Percentiles rank a stretch among this genome's conserved stretches.
Conservation (phyloP, 805 yeast species). For the Hanseniaspora mollemarum region DNA sequence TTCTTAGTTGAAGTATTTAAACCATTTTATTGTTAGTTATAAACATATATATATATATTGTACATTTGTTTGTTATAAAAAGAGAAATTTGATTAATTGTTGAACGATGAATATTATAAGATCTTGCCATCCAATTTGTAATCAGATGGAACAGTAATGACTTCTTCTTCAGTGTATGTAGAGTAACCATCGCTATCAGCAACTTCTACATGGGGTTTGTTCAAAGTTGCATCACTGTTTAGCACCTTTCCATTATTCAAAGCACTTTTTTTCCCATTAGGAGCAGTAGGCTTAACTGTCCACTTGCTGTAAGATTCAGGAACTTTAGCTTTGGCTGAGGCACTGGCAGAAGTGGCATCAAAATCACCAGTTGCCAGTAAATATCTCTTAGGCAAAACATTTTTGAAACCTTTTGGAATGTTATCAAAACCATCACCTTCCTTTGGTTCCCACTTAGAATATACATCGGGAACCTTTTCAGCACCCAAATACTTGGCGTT, state of each 20-base stretch:
- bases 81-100: not conserved
- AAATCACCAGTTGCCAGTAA: not conserved
- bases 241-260: not conserved
- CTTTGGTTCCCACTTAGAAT: not conserved
- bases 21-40: no score
- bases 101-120: not conserved
- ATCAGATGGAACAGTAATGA: slow-evolving; percentile 7
- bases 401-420: not conserved
- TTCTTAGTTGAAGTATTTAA: no score
- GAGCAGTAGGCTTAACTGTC: not conserved
- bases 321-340: not conserved
- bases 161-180: slow-evolving; percentile 12
- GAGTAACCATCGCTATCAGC: not conserved
- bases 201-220: no score
- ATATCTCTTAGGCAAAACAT: not conserved
- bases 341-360: not conserved
- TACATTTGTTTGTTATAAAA: no score
- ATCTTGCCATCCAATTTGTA: slow-evolving; percentile 5
- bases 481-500: slow-evolving; percentile 52
- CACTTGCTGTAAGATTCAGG: not conserved
- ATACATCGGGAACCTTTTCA: slow-evolving; percentile 87
- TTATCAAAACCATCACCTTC: not conserved
- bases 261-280: not conserved
- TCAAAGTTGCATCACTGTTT: not conserved
- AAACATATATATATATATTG: no score